Base-by-base conservation (phyloP, 2,329 filamentous ascomycete species). In the Penicillium sp. region DNA sequence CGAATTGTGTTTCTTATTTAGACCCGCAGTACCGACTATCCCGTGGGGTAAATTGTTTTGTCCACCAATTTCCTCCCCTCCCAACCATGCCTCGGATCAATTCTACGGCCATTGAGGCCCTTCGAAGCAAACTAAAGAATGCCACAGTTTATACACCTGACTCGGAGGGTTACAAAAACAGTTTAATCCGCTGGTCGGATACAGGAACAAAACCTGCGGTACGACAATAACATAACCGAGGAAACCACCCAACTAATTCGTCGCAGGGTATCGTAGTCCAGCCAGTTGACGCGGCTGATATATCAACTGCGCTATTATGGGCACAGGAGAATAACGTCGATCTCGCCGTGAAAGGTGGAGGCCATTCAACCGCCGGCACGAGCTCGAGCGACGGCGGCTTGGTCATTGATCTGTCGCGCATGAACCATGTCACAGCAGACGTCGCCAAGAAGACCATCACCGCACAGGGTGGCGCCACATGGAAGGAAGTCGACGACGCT, bases 321-420 rank as follows among this genome's bases (percentile, higher is more conserved):
- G 75, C 76, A 14, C 69, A 67, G 2, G 60, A 71, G 14, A 41
- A 65, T 40, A 38, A 18, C 6, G 18, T 65, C 19, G 61, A 67
- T 14, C 38, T 67, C 37, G 64, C 63, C 7, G 57, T 67, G 9
- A 61, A 64, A 44, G 61, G 64, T 3, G 62, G 65, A 11, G 64
- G 65, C 3, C 61, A 84, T 64, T 79, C 77, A 2, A 79, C 79
- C 0, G 73, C 75, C 1, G 80, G 79, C 4, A 72, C 75, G 4
- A 78, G 77, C 9, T 80, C 77, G 1, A 77, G 77, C 1, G 62
- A 75, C 25, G 75, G 76, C n/a, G 81, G 80, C 4, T 67, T 84
- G 35, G 75, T 84, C 9, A 75, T 84, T 47, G 79, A 83, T 57
- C 71, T 84, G 13, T 72, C 71, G 2, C 67, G 73, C 25, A 77